A percentile compares a stretch with the other conserved stretches of the same genome.
Evolutionary conservation across 495 filamentous ascomycete species (phyloP).

Genomic region (Penicillium arizonense): DNA sequence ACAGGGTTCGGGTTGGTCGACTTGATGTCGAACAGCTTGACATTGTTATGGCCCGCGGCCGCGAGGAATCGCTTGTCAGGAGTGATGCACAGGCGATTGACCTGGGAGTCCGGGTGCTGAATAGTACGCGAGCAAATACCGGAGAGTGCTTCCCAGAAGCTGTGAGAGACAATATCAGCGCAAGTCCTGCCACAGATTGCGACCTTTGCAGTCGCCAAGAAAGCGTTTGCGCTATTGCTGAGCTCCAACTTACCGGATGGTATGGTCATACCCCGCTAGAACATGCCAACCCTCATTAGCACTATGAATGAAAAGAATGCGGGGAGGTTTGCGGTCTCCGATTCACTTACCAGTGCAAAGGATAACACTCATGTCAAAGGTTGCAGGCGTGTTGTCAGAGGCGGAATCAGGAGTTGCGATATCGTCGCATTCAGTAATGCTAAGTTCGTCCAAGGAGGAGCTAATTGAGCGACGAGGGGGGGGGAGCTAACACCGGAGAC

Average conservation of each 20-base stretch:
- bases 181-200: background rate
- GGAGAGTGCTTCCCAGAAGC: conserved; percentile 97
- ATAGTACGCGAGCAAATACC: conserved; percentile 98
- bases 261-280: conserved; percentile 96
- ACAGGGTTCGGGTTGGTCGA: conserved; percentile 91
- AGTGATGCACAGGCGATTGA: conserved; percentile 97
- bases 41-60: conserved; percentile 88
- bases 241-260: conserved; percentile 71
- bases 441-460: no score
- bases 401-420: background rate
- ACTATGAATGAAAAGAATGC: conserved; percentile 23
- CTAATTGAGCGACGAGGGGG: no score
- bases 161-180: conserved; percentile 27
- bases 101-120: conserved; percentile 95
- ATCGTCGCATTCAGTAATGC: no score
- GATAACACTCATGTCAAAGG: conserved; percentile 75
- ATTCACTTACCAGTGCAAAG: conserved; percentile 74
- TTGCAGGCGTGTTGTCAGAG: background rate
- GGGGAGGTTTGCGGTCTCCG: conserved; percentile 13
- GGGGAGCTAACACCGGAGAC: no score
- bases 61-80: conserved; percentile 96
- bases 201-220: background rate
- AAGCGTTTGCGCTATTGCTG: background rate
- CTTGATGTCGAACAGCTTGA: conserved; percentile 97
- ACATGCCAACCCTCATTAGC: conserved; percentile 24